A percentile compares a stretch with the other conserved stretches of the same genome.
Conservation (phyloP, 768 basidiomycete species). For the Exidia glandulosa region DNA sequence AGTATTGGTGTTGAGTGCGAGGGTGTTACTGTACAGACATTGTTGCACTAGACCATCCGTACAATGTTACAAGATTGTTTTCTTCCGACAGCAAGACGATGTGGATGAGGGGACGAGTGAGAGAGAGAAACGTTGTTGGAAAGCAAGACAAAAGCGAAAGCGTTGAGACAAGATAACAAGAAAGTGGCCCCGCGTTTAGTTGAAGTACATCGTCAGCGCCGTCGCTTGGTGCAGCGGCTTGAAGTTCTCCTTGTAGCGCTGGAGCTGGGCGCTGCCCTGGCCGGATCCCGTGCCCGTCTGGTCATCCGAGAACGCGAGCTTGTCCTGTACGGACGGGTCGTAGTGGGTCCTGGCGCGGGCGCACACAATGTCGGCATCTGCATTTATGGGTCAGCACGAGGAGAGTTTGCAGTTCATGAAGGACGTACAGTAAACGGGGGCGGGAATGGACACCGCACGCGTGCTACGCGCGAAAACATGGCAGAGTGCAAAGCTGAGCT, state of each 20-base stretch:
- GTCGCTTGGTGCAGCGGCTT: neutral
- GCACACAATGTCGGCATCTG: constrained; percentile 3
- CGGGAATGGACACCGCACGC: constrained; percentile 72
- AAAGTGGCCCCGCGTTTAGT: neutral
- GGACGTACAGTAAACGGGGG: constrained; percentile 65
- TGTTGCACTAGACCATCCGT: too few relatives aligned
- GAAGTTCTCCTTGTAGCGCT: neutral
- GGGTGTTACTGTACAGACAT: too few relatives aligned
- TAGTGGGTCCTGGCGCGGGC: constrained; percentile 3
- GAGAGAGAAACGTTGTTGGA: neutral
- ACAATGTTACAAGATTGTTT: too few relatives aligned
- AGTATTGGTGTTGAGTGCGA: too few relatives aligned
- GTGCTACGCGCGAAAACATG: constrained; percentile 75
- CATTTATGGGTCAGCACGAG: neutral
- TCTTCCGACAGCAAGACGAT: too few relatives aligned
- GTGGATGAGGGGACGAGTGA: too few relatives aligned
- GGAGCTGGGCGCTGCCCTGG: neutral
- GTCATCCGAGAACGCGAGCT: neutral
- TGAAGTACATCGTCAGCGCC: neutral
- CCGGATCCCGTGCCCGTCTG: neutral
- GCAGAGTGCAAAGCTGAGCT: constrained; percentile 61
- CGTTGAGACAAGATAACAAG: neutral
- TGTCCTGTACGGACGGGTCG: neutral
- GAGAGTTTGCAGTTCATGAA: neutral
- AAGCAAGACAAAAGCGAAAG: neutral